Conservation (phyloP, 2,329 filamentous ascomycete species). For the Calonectria pauciramosa region DNA sequence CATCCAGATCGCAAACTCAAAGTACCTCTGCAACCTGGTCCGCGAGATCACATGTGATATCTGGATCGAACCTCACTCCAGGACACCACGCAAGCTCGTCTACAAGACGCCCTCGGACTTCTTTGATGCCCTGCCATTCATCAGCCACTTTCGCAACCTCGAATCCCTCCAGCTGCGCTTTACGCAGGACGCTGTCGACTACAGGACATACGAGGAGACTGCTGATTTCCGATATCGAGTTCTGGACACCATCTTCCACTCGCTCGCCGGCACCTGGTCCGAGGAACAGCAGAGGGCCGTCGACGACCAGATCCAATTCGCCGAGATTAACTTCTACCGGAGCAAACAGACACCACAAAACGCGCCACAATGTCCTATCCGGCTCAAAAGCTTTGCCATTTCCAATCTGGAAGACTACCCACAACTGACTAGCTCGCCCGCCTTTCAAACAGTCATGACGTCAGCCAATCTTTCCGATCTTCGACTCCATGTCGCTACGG, state of each 20-base stretch:
- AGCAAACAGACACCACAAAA: not conserved
- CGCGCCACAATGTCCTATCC: not conserved
- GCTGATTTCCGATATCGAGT: not conserved
- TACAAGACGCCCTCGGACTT: conserved; percentile 2
- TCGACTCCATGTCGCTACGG: not conserved
- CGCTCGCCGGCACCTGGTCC: not conserved
- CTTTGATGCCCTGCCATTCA: conserved; percentile 1
- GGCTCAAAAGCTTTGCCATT: not conserved
- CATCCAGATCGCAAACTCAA: not conserved
- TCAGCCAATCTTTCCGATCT: not conserved
- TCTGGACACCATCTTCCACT: not conserved
- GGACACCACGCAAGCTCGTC: not conserved
- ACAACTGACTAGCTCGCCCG: not conserved
- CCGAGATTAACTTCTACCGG: not conserved
- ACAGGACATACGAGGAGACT: not conserved
- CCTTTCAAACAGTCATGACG: not conserved
- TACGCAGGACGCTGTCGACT: not conserved
- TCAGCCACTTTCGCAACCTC: not conserved
- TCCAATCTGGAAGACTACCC: not conserved
- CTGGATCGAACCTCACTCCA: not conserved
- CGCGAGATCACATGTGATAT: not conserved
- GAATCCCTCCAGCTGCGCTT: not conserved
- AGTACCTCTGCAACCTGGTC: not conserved
- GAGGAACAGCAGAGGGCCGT: not conserved
- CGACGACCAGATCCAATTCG: not conserved